phyloP scores from a whole-genome alignment of 192 early-diverging fungal genomes.

The Powellomyces hirtus region DNA sequence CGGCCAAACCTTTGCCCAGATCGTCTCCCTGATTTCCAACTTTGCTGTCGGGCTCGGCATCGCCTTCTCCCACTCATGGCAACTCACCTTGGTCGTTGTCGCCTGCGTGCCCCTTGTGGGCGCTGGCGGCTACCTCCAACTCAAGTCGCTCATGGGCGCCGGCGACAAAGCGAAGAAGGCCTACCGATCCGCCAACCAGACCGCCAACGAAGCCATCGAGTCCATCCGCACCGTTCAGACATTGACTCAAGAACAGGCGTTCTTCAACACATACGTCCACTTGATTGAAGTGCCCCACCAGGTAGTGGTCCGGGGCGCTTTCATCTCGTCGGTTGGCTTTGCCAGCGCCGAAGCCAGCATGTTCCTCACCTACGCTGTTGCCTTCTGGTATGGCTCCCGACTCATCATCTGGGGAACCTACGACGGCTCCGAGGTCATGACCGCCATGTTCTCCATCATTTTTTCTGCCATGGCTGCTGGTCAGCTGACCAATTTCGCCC shows the following conservation, averaged over 20 bases:
- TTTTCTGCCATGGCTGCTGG: conserved; percentile 77
- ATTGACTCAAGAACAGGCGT: conserved; percentile 65
- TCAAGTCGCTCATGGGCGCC: conserved; percentile 57
- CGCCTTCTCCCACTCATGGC: conserved; percentile 76
- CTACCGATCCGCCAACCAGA: conserved; percentile 64
- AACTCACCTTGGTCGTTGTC: conserved; percentile 73
- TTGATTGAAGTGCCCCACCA: conserved; percentile 69
- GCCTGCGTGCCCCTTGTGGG: conserved; percentile 67
- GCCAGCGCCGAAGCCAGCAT: conserved; percentile 70
- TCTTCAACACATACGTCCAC: conserved; percentile 62
- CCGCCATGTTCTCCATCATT: conserved; percentile 41
- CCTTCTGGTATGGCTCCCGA: conserved; percentile 81
- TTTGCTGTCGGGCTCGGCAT: conserved; percentile 47
- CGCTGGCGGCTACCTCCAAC: conserved; percentile 64
- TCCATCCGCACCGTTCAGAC: conserved; percentile 83
- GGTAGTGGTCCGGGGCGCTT: conserved; percentile 61
- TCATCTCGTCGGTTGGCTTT: conserved; percentile 67
- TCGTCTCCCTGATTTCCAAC: conserved; percentile 37
- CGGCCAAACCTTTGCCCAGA: conserved; percentile 50
- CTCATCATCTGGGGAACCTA: conserved; percentile 55
- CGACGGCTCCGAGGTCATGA: conserved; percentile 40
- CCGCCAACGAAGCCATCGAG: conserved; percentile 80
- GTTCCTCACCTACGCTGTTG: conserved; percentile 73
- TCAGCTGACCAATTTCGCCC: conserved; percentile 72
- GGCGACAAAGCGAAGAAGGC: conserved; percentile 60